Evolutionary conservation across 805 yeast genomes (phyloP).

Genomic region (Lachancea quebecensis): DNA sequence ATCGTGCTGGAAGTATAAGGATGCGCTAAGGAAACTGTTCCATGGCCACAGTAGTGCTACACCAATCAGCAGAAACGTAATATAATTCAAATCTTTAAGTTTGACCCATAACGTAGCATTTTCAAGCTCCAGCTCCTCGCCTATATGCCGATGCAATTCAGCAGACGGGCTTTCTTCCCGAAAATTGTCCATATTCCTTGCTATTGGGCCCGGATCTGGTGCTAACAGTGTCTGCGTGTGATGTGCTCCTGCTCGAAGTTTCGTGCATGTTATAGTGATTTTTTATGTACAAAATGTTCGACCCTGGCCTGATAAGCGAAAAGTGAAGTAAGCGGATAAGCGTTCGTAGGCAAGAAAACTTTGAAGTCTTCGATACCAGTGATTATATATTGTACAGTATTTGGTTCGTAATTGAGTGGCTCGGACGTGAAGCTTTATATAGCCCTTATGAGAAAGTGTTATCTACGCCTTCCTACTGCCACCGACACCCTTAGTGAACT

Average conservation of each 20-base stretch:
- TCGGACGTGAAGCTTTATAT: neutral
- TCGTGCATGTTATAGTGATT: no score
- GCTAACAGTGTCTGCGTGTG: no score
- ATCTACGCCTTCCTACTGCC: conserved; percentile 26
- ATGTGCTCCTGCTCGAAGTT: no score
- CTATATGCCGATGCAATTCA: neutral
- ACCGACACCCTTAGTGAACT: conserved; percentile 45
- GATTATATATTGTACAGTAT: neutral
- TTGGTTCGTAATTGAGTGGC: neutral
- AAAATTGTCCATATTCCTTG: neutral
- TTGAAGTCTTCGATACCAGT: neutral
- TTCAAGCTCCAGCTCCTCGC: conserved; percentile 4
- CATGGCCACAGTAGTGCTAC: conserved; percentile 91
- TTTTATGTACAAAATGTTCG: no score
- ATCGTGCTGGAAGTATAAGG: conserved; percentile 67
- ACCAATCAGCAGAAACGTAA: conserved; percentile 63
- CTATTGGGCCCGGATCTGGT: neutral
- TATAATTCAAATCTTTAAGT: conserved; percentile 33
- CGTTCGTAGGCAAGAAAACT: neutral
- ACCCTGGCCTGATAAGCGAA: neutral
- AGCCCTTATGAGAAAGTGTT: neutral
- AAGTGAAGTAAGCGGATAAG: neutral
- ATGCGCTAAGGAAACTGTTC: conserved; percentile 85
- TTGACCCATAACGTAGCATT: conserved; percentile 13
- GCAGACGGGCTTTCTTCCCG: neutral